Base-by-base conservation (phyloP, 257 asterid species). In the Ballota nigra region DNA sequence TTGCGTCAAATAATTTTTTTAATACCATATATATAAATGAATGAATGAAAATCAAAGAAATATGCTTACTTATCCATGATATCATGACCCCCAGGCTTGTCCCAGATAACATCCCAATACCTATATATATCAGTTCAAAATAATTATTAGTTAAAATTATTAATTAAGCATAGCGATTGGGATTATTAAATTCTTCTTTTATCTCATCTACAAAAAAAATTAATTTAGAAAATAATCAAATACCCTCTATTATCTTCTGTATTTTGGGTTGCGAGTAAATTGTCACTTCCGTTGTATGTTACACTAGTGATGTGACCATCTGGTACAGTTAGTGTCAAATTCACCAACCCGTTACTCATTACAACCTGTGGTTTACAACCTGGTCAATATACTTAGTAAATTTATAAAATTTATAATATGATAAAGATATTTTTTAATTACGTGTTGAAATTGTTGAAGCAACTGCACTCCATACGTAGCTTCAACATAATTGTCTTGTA, bases 51-150 rank as follows among this genome's bases (percentile, higher is more conserved):
- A 2, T 24, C 3, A 34, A 26, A 51, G 23, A 69, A 5, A 23
- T n/a, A 33, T 36, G 11, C 71, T 57, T 63, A 83, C 91, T 51
- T 73, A 53, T 76, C 81, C 81, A 76, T 62, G 41, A 0, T 56
- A 22, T 16, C 67, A 0, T 2, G 10, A 18, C 5, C 69, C 12
- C 78, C 82, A 5, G 80, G 79, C 34, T 72, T 72, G 76, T 78
- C 74, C 87, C 91, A 85, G 13, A 40, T 18, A 3, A 75, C 41
- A 77, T 83, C 81, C 90, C 93, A 87, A 62, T 85, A 83, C 79
- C 90, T 87, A 72, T 26, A 26, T 26, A n/a, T n/a, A n/a, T n/a
- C n/a, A n/a, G n/a, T n/a, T 58, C 34, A 69, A 49, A 18, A 26
- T 20, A 19, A 68, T 56, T 15, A 18, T 31, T 3, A 13, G 33